phyloP scores from a whole-genome alignment of 163 green algal genomes.

The Coccomyxa subellipsoidea region DNA sequence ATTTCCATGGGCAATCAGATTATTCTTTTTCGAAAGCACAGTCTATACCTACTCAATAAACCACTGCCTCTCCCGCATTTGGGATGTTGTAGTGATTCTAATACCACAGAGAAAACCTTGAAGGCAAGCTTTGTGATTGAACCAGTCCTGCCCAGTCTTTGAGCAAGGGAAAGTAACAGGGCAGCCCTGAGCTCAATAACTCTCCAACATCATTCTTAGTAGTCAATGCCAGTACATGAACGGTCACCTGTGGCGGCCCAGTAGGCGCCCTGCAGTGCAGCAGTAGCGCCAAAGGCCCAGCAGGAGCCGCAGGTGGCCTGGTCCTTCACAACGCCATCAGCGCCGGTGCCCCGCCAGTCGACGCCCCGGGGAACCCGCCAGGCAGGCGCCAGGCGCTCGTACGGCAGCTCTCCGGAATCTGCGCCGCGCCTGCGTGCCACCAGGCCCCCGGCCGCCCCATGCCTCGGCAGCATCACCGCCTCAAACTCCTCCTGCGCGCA shows the following conservation, averaged over 20 bases:
- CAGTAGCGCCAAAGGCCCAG: conserved; percentile 62
- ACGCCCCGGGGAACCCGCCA: conserved; percentile 45
- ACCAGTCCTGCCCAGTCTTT: too few relatives aligned
- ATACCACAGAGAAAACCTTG: too few relatives aligned
- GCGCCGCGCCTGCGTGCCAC: not conserved
- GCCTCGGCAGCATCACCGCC: conserved; percentile 29
- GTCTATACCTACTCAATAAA: too few relatives aligned
- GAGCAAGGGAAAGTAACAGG: too few relatives aligned
- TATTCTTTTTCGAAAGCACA: too few relatives aligned
- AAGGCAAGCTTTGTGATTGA: too few relatives aligned
- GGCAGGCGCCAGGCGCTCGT: conserved; percentile 10
- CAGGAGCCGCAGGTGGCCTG: conserved; percentile 69
- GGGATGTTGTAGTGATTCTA: too few relatives aligned
- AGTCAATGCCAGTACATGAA: not conserved
- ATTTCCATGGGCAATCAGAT: too few relatives aligned
- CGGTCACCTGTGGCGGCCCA: conserved; percentile 52
- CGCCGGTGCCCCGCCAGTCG: conserved; percentile 62
- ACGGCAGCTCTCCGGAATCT: conserved; percentile 22
- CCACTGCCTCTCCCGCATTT: too few relatives aligned
- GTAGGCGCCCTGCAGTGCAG: conserved; percentile 60
- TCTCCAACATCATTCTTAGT: too few relatives aligned
- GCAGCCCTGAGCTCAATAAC: too few relatives aligned
- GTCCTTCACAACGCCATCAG: conserved; percentile 60
- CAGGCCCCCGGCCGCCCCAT: not conserved
- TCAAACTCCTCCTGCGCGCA: conserved; percentile 40